These are phyloP conservation scores for Rhodotorula sphaerocarpa DNA, from an alignment of 768 basidiomycete genomes.

Conservation along the genomic window DNA sequence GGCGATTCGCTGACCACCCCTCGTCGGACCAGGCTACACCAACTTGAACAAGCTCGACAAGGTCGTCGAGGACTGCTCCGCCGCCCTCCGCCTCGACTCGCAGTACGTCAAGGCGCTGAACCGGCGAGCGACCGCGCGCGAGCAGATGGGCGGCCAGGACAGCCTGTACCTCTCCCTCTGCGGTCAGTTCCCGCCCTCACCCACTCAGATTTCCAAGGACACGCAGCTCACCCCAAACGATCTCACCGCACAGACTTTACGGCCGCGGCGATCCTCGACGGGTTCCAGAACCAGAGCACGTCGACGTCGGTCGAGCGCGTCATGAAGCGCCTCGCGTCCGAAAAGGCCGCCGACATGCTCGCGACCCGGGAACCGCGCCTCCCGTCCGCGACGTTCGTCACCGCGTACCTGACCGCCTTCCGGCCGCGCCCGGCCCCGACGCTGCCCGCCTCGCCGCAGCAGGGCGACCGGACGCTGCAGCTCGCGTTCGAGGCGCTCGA, in stretches of 20 bases:
- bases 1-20: background rate
- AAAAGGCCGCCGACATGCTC: slow-evolving; percentile 66
- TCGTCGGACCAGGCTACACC: slow-evolving; percentile 60
- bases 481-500: slow-evolving; percentile 73
- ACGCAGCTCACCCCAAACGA: background rate
- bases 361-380: slow-evolving; percentile 68
- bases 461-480: slow-evolving; percentile 73
- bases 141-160: slow-evolving; percentile 62
- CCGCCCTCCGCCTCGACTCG: slow-evolving; percentile 71
- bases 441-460: slow-evolving; percentile 60
- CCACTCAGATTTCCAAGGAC: too few species aligned
- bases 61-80: slow-evolving; percentile 80
- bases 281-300: slow-evolving; percentile 73
- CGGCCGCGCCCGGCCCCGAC: slow-evolving; percentile 62
- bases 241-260: slow-evolving; percentile 63
- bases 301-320: slow-evolving; percentile 83
- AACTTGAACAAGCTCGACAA: slow-evolving; percentile 73
- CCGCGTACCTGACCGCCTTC: slow-evolving; percentile 95
- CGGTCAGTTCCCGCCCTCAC: slow-evolving; percentile 5
- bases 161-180: slow-evolving; percentile 45
- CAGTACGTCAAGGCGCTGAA: slow-evolving; percentile 61
- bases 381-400: slow-evolving; percentile 78
- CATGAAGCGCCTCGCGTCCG: slow-evolving; percentile 66
- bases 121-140: slow-evolving; percentile 74
- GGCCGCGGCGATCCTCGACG: slow-evolving; percentile 88